A percentile compares a stretch with the other conserved stretches of the same genome.
phyloP scores from a whole-genome alignment of 148 eudicot species.

The Nyssa sinensis region DNA sequence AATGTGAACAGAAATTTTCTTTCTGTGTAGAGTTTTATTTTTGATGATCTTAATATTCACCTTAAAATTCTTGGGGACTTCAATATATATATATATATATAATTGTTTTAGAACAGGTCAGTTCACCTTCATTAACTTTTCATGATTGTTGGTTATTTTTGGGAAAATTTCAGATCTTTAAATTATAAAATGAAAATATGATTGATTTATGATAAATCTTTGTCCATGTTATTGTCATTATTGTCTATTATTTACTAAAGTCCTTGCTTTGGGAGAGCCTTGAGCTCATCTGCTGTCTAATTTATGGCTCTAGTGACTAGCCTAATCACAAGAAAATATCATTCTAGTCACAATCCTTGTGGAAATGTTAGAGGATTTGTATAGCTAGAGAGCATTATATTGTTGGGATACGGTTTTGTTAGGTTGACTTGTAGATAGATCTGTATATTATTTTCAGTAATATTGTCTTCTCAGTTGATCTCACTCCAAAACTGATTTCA shows the following conservation, averaged over 20 bases:
- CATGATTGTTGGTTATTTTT: not conserved
- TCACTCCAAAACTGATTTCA: not conserved
- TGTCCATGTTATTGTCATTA: not conserved
- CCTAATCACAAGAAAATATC: slow-evolving; percentile 1
- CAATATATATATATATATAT: too few relatives aligned
- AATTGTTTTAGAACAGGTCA: not conserved
- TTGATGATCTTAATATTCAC: not conserved
- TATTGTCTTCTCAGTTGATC: not conserved
- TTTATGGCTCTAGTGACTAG: not conserved
- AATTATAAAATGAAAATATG: too few relatives aligned
- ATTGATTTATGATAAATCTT: not conserved
- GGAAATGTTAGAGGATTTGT: slow-evolving; percentile 1
- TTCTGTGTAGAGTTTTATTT: not conserved
- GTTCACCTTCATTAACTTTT: not conserved
- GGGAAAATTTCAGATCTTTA: too few relatives aligned
- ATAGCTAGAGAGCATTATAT: not conserved
- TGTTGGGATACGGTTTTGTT: not conserved
- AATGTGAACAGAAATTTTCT: not conserved
- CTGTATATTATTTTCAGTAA: not conserved
- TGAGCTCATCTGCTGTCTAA: not conserved
- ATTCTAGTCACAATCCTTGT: not conserved
- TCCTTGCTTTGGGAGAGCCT: too few relatives aligned
- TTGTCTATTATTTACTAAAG: not conserved
- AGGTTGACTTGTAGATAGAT: not conserved
- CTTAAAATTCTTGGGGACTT: not conserved